Base-by-base conservation (phyloP, 495 filamentous ascomycete species). In the Lophium mytilinum region DNA sequence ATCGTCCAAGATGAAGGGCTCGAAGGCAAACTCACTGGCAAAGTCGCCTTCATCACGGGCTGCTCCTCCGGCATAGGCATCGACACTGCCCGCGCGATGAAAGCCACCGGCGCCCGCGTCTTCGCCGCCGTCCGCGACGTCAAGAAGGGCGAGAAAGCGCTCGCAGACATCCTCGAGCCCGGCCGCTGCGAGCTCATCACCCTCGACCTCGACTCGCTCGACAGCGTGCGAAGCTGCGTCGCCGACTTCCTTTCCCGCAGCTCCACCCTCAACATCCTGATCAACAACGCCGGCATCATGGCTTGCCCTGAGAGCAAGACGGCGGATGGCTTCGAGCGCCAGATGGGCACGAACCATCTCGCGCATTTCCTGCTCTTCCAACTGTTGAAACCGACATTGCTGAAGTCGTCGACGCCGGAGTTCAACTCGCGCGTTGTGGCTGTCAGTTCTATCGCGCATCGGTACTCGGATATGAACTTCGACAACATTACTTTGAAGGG, bases 11-110 rank as follows among this genome's bases (percentile, higher is more conserved):
- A 80, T 41, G 52, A 62, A 15, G 50, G 48, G 40, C 40, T 62
- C 15, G 41, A 48, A 12, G 59, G 59, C 18, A 62, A 57, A 14
- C 59, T 62, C 35, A 41, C 52, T 17, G 59, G 53, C 40, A 57
- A 87, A 69, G 80, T 78, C 17, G 75, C 87, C 59, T 76, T 90
- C 43, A 76, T 90, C 33, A 89, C 86, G 4, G 88, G 88, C 14
- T 78, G 81, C 14, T 85, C 82, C 53, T 79, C 81, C 12, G 79
- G 78, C 9, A 73, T 81, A 6, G 78, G 78, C 1, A 64, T 76
- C 40, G 72, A 78, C 53, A 81, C 79, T 4, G 77, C 75, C 3
- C 69, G 63, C 15, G 77, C 76, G 0, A 54, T 83, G 19, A 68
- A 69, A 11, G 66, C 66, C 9, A 74, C 78, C 0, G 79, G 77